Conservation (phyloP, 2,329 filamentous ascomycete genomes). For the Aspergillus proliferans region DNA sequence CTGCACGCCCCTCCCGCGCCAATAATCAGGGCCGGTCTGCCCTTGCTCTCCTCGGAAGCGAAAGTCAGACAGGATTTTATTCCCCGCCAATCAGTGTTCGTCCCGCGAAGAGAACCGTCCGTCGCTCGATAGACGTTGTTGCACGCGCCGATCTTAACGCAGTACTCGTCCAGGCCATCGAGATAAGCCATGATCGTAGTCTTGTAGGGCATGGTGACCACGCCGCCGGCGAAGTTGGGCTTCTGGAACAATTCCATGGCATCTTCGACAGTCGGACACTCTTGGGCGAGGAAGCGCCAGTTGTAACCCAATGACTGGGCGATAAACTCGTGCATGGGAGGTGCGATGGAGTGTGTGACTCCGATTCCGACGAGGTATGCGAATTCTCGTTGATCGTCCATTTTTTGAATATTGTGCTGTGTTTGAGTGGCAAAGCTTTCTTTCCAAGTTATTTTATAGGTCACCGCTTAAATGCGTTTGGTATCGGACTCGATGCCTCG, state of each 20-base stretch:
- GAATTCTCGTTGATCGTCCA: slow-evolving; percentile 2
- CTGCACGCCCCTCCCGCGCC: slow-evolving; percentile 40
- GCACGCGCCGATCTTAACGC: slow-evolving; percentile 30
- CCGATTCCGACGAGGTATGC: slow-evolving; percentile 36
- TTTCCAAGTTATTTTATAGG: not conserved
- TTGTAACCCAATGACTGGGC: slow-evolving; percentile 27
- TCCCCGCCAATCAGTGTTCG: slow-evolving; percentile 42
- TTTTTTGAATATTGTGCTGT: not conserved
- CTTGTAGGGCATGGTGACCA: slow-evolving; percentile 43
- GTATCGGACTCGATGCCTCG: no score
- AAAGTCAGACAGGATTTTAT: slow-evolving; percentile 31
- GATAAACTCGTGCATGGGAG: slow-evolving; percentile 37
- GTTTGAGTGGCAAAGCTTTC: not conserved
- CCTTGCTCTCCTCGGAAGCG: slow-evolving; percentile 8
- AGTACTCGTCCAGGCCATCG: slow-evolving; percentile 33
- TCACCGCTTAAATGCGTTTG: no score
- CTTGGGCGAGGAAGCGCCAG: slow-evolving; percentile 31
- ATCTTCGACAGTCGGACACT: slow-evolving; percentile 27
- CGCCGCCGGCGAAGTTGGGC: slow-evolving; percentile 26
- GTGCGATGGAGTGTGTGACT: slow-evolving; percentile 38
- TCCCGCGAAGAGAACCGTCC: slow-evolving; percentile 26
- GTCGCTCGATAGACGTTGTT: slow-evolving; percentile 11
- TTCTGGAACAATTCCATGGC: slow-evolving; percentile 22
- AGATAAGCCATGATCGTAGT: slow-evolving; percentile 22
- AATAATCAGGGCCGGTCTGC: slow-evolving; percentile 30